Percentiles rank a stretch among this genome's conserved stretches.
Evolutionary conservation across 768 basidiomycete genomes (phyloP).

Genomic region (Leccinum disarticulatum): DNA sequence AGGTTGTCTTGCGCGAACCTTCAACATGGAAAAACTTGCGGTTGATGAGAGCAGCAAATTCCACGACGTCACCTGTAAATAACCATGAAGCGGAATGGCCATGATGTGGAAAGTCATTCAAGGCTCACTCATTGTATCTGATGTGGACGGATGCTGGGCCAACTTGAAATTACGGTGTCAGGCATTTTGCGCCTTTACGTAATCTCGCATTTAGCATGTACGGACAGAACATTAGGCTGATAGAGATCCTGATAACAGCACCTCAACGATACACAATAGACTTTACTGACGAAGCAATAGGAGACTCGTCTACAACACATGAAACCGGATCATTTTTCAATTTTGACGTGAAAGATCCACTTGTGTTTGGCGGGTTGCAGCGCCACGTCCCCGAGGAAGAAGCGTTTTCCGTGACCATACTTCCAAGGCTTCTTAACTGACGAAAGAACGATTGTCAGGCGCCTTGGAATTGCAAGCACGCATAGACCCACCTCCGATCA

Average conservation of each 20-base stretch:
- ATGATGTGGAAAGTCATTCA: too few relatives aligned
- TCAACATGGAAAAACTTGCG: too few relatives aligned
- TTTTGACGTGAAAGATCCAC: slow-evolving; percentile 27
- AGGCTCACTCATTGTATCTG: not conserved
- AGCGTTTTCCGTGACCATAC: slow-evolving; percentile 29
- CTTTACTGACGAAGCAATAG: not conserved
- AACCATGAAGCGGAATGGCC: not conserved
- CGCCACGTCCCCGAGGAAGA: slow-evolving; percentile 19
- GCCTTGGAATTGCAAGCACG: not conserved
- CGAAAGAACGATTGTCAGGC: slow-evolving; percentile 8
- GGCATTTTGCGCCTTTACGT: too few relatives aligned
- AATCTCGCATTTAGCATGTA: slow-evolving; percentile 8
- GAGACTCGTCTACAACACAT: not conserved
- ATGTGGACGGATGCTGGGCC: too few relatives aligned
- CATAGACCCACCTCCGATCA: slow-evolving; percentile 18
- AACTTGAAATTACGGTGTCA: too few relatives aligned
- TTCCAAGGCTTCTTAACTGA: slow-evolving; percentile 28
- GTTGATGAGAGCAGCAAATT: too few relatives aligned
- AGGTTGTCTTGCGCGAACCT: too few relatives aligned
- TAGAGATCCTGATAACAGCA: slow-evolving; percentile 3
- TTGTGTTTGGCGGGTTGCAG: slow-evolving; percentile 27
- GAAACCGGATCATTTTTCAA: not conserved
- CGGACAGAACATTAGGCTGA: slow-evolving; percentile 46
- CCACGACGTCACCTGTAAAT: not conserved
- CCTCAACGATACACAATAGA: slow-evolving; percentile 1